Base-by-base conservation (phyloP, 306 rosid genomes). In the Spatholobus suberectus region DNA sequence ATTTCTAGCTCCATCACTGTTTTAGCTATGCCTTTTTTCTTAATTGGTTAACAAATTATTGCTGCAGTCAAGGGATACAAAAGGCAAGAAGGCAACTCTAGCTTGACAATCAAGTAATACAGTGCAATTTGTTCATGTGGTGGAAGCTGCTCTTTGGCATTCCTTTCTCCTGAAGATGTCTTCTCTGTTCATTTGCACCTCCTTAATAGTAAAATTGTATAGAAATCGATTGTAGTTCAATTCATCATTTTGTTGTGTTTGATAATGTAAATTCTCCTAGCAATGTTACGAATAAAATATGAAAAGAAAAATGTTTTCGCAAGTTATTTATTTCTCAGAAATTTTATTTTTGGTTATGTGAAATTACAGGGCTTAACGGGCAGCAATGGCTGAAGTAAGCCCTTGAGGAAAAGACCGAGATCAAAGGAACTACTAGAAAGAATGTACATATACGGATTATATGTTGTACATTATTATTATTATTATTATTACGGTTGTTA, bases 41-140 rank as follows among this genome's bases (percentile, higher is more conserved):
- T 41, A 70, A 34, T 26, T 67, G 34, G 80, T 58, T 49, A 20
- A 58, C 67, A 17, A 11, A 58, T 69, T 20, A 61, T 66, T 18
- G 77, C 65, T 90, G 92, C 94, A 93, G 99, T 86, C 96, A 46
- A 96, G 98, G 89, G 97, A 92, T 77, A 86, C 93, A 37, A 96
- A 93, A 83, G 99, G 99, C 84, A 96, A 93, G 92, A 85, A 91
- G 83, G 94, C 98, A 77, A 96, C 99, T 63, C 90, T 96, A 78
- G 99, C 99, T 9, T 95, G 89, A 89, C 20, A 11, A 44, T 38
- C 70, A 70, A 55, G 83, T 51, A 70, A 35, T 26, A 57, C 38
- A 47, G 65, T 51, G 59, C 23, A 58, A 70, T 75, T 38, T 65
- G 75, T 49, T 73, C 72, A 40, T 27, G 57, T 1, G 21, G 85